A percentile compares a stretch with the other conserved stretches of the same genome.
phyloP scores from a whole-genome alignment of 225 moss, liverwort and hornwort species.

The Antitrichia curtipendula region DNA sequence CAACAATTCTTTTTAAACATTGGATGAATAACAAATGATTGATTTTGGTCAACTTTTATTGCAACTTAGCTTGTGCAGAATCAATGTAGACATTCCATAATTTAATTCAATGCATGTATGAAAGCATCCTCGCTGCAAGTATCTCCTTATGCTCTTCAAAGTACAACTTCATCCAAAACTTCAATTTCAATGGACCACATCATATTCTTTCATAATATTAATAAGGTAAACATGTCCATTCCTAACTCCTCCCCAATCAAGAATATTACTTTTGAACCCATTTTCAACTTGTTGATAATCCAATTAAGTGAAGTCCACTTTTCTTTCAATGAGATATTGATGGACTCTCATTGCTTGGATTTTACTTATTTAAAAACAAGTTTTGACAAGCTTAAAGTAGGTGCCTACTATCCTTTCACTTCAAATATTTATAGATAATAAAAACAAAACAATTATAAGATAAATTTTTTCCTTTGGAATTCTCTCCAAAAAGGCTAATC shows the following conservation, averaged over 20 bases:
- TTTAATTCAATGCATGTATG: neutral
- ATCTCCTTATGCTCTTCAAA: neutral
- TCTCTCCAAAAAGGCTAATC: neutral
- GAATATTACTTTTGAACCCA: too few relatives aligned
- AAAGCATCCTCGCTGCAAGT: neutral
- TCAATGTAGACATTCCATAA: neutral
- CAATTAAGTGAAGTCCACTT: neutral
- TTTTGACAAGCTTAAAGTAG: neutral
- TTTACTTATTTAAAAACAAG: neutral
- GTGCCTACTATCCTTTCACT: neutral
- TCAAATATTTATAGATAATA: neutral
- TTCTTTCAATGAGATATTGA: neutral
- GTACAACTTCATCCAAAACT: neutral
- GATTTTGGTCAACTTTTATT: neutral
- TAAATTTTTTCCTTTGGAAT: neutral
- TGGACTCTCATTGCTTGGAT: neutral
- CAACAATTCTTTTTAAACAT: too few relatives aligned
- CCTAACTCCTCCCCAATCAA: rapidly evolving
- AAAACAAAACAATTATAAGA: neutral
- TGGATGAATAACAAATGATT: too few relatives aligned
- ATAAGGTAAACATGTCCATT: too few relatives aligned
- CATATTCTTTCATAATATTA: neutral
- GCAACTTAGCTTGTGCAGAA: neutral
- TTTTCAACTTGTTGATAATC: too few relatives aligned
- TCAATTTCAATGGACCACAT: neutral